Conservation (phyloP, 2,329 filamentous ascomycete species). For the Fusarium succisae region DNA sequence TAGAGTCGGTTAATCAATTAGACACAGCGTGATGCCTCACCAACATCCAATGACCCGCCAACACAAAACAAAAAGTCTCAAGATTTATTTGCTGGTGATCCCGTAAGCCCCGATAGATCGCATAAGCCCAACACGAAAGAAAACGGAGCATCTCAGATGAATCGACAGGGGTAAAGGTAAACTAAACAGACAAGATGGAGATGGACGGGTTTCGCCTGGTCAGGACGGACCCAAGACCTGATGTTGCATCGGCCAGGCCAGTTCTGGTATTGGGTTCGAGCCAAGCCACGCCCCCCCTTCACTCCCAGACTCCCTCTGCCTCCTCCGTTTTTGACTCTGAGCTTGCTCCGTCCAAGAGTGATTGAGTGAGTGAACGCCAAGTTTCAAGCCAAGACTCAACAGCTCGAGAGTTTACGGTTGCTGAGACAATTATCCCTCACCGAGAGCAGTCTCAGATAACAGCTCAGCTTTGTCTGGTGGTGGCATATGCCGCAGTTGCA, state of each 20-base stretch:
- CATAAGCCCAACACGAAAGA: slow-evolving; percentile 14
- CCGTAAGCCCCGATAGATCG: slow-evolving; percentile 30
- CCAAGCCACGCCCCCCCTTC: slow-evolving; percentile 10
- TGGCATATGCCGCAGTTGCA: slow-evolving; percentile 2
- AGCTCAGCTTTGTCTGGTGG: background rate
- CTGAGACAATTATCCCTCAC: slow-evolving; percentile 2
- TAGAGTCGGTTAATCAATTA: slow-evolving; percentile 9
- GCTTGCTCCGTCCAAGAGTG: background rate
- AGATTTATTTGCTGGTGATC: background rate
- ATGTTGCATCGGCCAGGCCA: slow-evolving; percentile 37
- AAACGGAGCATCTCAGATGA: slow-evolving; percentile 23
- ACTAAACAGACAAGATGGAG: slow-evolving; percentile 21
- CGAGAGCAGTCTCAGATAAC: background rate
- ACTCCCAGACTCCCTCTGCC: background rate
- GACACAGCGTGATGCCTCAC: background rate
- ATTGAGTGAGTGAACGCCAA: background rate
- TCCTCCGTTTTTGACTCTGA: slow-evolving; percentile 11
- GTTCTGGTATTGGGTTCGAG: background rate
- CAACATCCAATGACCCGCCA: background rate
- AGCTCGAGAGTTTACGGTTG: slow-evolving; percentile 2
- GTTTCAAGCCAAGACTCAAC: slow-evolving; percentile 15
- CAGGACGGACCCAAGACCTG: slow-evolving; percentile 17
- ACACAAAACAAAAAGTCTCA: background rate
- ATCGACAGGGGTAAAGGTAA: slow-evolving; percentile 23
- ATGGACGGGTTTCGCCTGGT: slow-evolving; percentile 33